Conservation (phyloP, 108 stramenopile genomes). For the Nannochloropsis gaditana region DNA sequence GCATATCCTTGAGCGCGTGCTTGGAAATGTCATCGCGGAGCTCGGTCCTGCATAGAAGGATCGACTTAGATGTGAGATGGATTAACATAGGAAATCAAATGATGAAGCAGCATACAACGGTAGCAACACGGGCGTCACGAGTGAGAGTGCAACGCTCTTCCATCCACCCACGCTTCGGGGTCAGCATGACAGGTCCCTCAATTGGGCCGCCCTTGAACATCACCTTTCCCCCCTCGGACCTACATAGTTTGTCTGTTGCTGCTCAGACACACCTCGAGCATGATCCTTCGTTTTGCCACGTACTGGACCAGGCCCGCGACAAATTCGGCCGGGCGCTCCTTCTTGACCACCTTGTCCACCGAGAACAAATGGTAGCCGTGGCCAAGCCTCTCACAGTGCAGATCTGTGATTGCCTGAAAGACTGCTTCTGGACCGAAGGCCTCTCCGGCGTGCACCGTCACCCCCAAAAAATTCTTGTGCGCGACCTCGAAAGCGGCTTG, state of each 20-base stretch:
- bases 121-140: too few species aligned
- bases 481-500: conserved; percentile 5
- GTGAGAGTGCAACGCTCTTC: background rate
- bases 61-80: too few species aligned
- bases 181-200: too few species aligned
- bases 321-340: background rate
- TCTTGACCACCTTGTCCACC: background rate
- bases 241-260: conserved; percentile 1
- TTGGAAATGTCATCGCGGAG: background rate
- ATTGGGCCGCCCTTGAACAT: too few species aligned
- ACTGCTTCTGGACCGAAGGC: conserved; percentile 13
- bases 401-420: background rate
- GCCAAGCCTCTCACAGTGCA: conserved; percentile 8
- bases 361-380: conserved; percentile 24
- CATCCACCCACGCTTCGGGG: background rate
- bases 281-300: conserved; percentile 14
- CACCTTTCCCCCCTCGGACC: background rate
- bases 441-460: conserved; percentile 24
- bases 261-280: conserved; percentile 21
- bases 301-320: background rate
- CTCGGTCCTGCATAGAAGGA: background rate
- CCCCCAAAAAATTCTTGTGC: background rate
- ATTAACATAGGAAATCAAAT: too few species aligned
- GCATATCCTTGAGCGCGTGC: conserved; percentile 20
- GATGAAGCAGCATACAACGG: too few species aligned